phyloP scores from a whole-genome alignment of 2,329 filamentous ascomycete species.

The Fusarium sp. region DNA sequence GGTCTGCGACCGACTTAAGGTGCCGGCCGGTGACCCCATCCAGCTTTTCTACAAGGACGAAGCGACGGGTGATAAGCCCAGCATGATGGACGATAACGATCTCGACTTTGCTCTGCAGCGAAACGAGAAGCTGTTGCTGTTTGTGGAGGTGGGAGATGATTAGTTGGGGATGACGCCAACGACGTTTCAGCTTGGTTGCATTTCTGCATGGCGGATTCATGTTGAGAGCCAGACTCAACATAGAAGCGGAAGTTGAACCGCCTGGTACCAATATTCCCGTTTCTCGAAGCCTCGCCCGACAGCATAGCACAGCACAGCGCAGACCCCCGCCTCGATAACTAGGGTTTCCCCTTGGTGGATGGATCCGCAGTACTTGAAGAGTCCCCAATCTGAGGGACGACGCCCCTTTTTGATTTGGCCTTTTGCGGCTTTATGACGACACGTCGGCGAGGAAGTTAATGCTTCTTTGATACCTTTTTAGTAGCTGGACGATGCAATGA shows the following conservation, averaged over 20 bases:
- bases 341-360: conserved; percentile 27
- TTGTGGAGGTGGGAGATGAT: conserved; percentile 66
- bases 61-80: conserved; percentile 77
- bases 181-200: conserved; percentile 40
- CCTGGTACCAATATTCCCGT: conserved; percentile 13
- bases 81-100: conserved; percentile 83
- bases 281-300: conserved; percentile 14
- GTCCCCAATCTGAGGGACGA: conserved; percentile 33
- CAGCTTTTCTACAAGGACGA: conserved; percentile 91
- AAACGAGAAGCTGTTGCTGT: conserved; percentile 89
- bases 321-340: conserved; percentile 18
- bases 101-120: conserved; percentile 82
- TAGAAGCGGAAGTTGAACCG: conserved; percentile 8
- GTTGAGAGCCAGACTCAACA: conserved; percentile 23
- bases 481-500: conserved; percentile 45
- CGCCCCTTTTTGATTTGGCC: conserved; percentile 20
- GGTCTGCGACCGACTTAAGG: conserved; percentile 84
- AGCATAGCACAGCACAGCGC: conserved; percentile 21
- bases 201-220: conserved; percentile 17
- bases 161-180: conserved; percentile 20
- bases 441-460: conserved; percentile 44
- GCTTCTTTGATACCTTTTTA: conserved; percentile 47
- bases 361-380: conserved; percentile 33
- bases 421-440: conserved; percentile 40
- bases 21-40: conserved; percentile 76